Base-by-base conservation (phyloP, 208 protist genomes). In the Acanthamoeba healyi region DNA sequence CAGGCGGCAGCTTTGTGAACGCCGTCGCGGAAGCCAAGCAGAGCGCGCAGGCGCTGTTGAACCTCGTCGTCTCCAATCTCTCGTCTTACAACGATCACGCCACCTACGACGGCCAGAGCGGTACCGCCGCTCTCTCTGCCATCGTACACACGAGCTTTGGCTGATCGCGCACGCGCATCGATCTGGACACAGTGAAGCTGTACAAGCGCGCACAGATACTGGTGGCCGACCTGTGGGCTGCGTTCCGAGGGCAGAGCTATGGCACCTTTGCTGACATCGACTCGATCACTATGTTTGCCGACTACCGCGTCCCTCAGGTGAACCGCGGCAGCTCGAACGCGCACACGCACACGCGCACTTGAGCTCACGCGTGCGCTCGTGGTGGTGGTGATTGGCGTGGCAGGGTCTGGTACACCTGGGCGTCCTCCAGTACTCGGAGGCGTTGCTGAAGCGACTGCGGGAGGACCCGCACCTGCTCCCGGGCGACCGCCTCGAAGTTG, bases 211-310 rank as follows among this genome's bases (percentile, higher is more conserved):
- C 97, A 17, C 97, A 98, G 65, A 98, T 98, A 42, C 88, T 98
- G 34, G 95, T 97, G 29, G 97, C 95, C 44, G 97, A 98, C 90
- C 40, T 98, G n/a, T 98, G 97, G 97, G 96, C 89, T 12, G 84
- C 79, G 14, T 97, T 96, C 44, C 42, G 95, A 58, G 96, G 94
- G 2, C 34, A 56, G 70, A 65, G 92, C 38, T 84, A 94, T 36
- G 97, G 96, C 26, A 17, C 70, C 34, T 98, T 97, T 38, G 34
- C 38, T 26, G 96, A 98, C 84, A 98, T 98, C 40, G 94, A 97
- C 44, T 26, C 42, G 29, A 92, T 98, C n/a, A 98, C 97, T n/a
- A 98, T 98, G 97, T 98, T 98, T 94, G 96, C 97, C n/a, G 97
- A 98, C 54, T 98, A 98, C 63, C 82, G 97, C 81, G 51, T 95